phyloP scores from a whole-genome alignment of 768 basidiomycete species.

The Neoboletus brunneissimus region DNA sequence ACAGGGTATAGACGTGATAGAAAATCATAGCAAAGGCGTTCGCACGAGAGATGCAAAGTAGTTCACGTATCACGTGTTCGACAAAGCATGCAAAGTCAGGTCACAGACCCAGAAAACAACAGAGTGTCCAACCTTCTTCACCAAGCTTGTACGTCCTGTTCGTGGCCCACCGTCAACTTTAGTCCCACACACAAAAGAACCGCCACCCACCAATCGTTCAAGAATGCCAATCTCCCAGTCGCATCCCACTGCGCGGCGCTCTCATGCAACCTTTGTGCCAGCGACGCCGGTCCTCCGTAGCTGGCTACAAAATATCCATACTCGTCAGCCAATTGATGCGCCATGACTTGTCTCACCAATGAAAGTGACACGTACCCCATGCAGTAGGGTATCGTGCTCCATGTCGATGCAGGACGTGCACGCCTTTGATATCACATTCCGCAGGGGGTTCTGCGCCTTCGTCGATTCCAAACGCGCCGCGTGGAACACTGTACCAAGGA shows the following conservation, averaged over 20 bases:
- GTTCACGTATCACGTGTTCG: not conserved
- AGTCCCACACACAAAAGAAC: constrained; percentile 5
- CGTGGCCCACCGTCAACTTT: not conserved
- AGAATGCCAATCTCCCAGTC: constrained; percentile 62
- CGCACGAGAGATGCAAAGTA: not conserved
- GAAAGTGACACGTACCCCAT: constrained; percentile 45
- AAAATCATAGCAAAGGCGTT: not conserved
- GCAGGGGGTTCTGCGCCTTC: constrained; percentile 68
- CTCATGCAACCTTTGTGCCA: constrained; percentile 54
- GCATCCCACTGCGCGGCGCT: constrained; percentile 60
- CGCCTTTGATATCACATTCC: constrained; percentile 65
- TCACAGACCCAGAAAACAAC: not conserved
- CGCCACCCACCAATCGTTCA: constrained; percentile 71
- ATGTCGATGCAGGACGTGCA: constrained; percentile 81
- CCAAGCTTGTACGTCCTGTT: constrained; percentile 87
- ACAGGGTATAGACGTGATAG: not conserved
- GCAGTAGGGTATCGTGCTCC: constrained; percentile 75
- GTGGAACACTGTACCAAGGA: constrained; percentile 78
- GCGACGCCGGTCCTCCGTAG: constrained; percentile 61
- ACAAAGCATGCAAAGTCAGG: constrained; percentile 2
- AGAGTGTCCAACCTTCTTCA: constrained; percentile 58
- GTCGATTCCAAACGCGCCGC: constrained; percentile 66
- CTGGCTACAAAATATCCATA: constrained; percentile 35
- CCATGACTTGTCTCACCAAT: not conserved
- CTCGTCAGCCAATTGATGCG: not conserved